Conservation (phyloP, 768 basidiomycete genomes). For the Holtermanniella nyarrowii region DNA sequence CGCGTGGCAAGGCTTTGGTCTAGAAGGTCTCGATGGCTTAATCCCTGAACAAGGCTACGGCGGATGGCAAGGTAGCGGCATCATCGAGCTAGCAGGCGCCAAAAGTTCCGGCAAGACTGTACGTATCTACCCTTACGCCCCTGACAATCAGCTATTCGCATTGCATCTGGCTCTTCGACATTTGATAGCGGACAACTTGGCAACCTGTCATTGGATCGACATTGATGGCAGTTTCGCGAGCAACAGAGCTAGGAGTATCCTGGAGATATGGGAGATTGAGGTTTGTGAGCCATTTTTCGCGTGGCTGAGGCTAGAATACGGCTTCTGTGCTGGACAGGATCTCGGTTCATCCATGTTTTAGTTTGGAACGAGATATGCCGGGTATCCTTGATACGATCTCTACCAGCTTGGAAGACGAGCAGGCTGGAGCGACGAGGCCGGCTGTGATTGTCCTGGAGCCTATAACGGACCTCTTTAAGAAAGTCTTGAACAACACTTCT, state of each 20-base stretch:
- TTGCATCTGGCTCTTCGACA: conserved; percentile 22
- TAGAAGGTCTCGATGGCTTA: conserved; percentile 16
- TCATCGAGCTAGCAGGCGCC: conserved; percentile 26
- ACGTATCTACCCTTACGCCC: not conserved
- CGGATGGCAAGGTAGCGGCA: conserved; percentile 20
- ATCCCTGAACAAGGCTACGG: not conserved
- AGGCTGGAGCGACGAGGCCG: not conserved
- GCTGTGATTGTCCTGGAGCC: conserved; percentile 32
- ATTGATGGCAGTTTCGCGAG: conserved; percentile 32
- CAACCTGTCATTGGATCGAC: conserved; percentile 34
- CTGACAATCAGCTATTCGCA: conserved; percentile 24
- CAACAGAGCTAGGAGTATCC: conserved; percentile 18
- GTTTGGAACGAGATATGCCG: conserved; percentile 23
- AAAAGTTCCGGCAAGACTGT: conserved; percentile 30
- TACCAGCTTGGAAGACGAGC: conserved; percentile 4
- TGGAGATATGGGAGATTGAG: conserved; percentile 11
- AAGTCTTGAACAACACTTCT: conserved; percentile 21
- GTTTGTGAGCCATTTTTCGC: conserved; percentile 10
- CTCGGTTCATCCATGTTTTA: conserved; percentile 21
- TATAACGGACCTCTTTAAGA: conserved; percentile 26
- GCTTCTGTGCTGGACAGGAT: conserved; percentile 13
- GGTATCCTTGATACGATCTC: conserved; percentile 15
- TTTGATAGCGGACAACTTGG: conserved; percentile 12
- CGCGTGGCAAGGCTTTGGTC: conserved; percentile 22
- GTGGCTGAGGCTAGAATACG: conserved; percentile 8